These are phyloP conservation scores for Leccinum subrobustum DNA, from an alignment of 1,284 basidiomycete genomes.

Conservation along the genomic window DNA sequence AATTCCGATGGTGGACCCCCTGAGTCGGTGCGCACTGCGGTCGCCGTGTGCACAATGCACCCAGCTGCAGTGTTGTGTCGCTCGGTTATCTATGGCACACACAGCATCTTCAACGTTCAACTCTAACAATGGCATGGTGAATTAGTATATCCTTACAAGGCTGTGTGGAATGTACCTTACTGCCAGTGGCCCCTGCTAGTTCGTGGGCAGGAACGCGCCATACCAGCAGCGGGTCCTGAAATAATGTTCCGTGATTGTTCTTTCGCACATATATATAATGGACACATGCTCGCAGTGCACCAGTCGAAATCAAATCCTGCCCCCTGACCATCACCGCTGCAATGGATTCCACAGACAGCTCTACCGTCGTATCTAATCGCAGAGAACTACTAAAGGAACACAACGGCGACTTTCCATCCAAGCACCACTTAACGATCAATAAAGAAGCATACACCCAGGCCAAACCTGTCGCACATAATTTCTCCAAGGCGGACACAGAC, in stretches of 20 bases:
- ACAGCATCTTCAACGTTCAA: background rate
- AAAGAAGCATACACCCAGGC: background rate
- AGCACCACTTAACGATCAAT: constrained; percentile 3
- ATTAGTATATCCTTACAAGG: background rate
- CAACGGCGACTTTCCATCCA: constrained; percentile 19
- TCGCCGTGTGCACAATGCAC: background rate
- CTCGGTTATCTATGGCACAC: background rate
- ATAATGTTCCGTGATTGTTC: background rate
- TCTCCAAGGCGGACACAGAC: constrained; percentile 26
- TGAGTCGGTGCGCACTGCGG: no score
- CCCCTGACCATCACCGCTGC: background rate
- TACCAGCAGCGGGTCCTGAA: background rate
- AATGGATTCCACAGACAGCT: constrained; percentile 28
- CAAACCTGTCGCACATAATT: constrained; percentile 21
- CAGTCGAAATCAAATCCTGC: background rate
- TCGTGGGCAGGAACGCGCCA: background rate
- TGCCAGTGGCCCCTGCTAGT: background rate
- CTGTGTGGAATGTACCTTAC: background rate
- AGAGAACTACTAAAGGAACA: constrained; percentile 20
- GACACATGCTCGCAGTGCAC: background rate
- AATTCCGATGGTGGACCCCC: background rate
- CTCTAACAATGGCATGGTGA: background rate
- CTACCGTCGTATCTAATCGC: constrained; percentile 36
- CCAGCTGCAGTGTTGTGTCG: background rate
- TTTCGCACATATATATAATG: background rate